Base-by-base conservation (phyloP, 768 basidiomycete genomes). In the Macrolepiota albuminosa region DNA sequence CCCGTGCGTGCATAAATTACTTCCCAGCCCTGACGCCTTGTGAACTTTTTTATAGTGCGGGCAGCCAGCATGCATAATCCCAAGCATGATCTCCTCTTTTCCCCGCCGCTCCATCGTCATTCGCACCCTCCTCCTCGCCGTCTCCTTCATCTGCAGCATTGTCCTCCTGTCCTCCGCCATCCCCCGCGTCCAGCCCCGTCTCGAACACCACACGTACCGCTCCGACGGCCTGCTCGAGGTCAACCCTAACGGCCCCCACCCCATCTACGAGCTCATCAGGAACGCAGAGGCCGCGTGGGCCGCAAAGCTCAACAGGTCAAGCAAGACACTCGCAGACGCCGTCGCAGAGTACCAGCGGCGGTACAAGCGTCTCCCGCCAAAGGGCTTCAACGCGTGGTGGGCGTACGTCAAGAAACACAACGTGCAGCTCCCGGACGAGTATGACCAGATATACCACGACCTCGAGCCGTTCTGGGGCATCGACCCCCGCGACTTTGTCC, bases 351-450 rank as follows among this genome's bases (percentile, higher is more conserved):
- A 98, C 73, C 78, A 78, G 56, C 77, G 81, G 46, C 78, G 93
- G 65, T 95, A 94, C 71, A 76, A 75, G 26, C 80, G 90, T 47
- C 73, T 80, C 40, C 95, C 95, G 0, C 94, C 95, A 0, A 77
- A 77, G 45, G 95, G 95, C 0, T 97, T 96, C 64, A 91, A 91
- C 68, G 73, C 81, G 34, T 95, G 94, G 94, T 81, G 78, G 79
- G 62, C 60, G 4, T 80, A 78, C 69, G 87, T 86, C 31, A 73
- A 81, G 65, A 76, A 81, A 49, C 80, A 93, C 71, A 72, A 82
- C 10, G 84, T 92, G 31, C 82, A 84, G 64, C 84, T 95, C 49
- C 80, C 89, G 14, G 94, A 96, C 71, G 94, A 95, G 67, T 95
- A 92, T 67, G 90, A 90, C 67, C 78, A 80, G 50, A 83, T 95